Evolutionary conservation across 2,329 filamentous ascomycete genomes (phyloP).

Genomic region (Beauveria varroae): DNA sequence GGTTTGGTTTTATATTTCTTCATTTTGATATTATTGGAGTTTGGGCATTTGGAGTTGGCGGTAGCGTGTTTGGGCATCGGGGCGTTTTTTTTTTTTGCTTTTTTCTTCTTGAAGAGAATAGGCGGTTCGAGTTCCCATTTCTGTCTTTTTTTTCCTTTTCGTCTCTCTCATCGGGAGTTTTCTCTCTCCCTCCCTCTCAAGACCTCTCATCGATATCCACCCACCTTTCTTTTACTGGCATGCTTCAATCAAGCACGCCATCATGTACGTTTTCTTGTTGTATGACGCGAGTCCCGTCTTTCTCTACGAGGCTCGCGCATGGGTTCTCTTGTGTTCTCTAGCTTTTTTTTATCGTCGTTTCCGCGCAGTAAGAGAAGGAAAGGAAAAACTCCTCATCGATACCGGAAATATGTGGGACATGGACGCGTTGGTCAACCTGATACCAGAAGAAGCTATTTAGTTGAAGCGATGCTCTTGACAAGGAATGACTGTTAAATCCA

Average conservation of each 20-base stretch:
- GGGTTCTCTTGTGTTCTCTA: neutral
- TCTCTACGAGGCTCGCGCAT: neutral
- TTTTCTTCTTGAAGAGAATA: neutral
- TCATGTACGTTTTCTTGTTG: neutral
- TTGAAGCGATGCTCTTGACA: neutral
- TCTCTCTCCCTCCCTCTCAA: neutral
- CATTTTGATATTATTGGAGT: neutral
- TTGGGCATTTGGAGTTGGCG: slow-evolving; percentile 1
- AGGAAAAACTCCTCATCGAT: neutral
- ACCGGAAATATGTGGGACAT: neutral
- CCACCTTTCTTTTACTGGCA: neutral
- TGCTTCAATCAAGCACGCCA: neutral
- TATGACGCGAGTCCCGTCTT: neutral
- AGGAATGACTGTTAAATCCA: too few species aligned
- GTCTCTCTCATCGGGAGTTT: neutral
- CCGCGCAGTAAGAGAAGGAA: neutral
- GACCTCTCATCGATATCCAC: slow-evolving; percentile 4
- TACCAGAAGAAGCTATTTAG: neutral
- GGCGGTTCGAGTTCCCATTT: neutral
- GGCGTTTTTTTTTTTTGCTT: neutral
- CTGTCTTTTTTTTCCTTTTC: neutral
- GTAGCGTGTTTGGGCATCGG: neutral
- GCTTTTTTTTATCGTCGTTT: neutral
- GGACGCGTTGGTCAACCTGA: neutral
- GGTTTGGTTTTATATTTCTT: neutral